Evolutionary conservation across 768 basidiomycete genomes (phyloP).

Genomic region (Lactarius akahatsu): DNA sequence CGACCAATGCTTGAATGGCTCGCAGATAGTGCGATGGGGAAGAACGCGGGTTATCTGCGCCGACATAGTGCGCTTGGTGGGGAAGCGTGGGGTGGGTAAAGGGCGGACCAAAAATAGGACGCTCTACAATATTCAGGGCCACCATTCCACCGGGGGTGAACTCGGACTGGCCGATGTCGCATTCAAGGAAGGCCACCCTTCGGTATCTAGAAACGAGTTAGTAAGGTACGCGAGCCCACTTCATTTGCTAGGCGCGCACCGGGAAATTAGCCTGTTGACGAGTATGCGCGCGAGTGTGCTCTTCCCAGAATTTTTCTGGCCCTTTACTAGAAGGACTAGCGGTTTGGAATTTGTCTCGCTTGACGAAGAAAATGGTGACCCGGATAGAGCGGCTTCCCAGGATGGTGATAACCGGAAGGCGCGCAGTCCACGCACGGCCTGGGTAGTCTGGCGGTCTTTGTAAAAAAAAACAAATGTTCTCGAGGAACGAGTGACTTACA

Average conservation of each 20-base stretch:
- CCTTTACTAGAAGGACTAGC: constrained; percentile 59
- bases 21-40: constrained; percentile 76
- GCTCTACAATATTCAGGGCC: constrained; percentile 68
- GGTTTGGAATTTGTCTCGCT: background rate
- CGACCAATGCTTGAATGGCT: constrained; percentile 62
- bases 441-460: constrained; percentile 29
- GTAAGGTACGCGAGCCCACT: background rate
- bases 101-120: constrained; percentile 76
- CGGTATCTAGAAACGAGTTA: constrained; percentile 50
- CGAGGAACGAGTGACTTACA: constrained; percentile 38
- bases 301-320: constrained; percentile 86
- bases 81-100: constrained; percentile 82
- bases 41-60: constrained; percentile 71
- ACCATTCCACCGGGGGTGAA: constrained; percentile 88
- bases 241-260: constrained; percentile 42
- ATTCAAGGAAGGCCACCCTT: constrained; percentile 88
- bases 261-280: constrained; percentile 62
- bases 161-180: constrained; percentile 92
- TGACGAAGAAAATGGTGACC: background rate
- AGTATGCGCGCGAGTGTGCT: constrained; percentile 80
- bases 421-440: constrained; percentile 35
- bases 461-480: constrained; percentile 25
- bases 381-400: constrained; percentile 38
- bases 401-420: constrained; percentile 40
- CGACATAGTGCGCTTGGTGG: constrained; percentile 75